These are phyloP conservation scores for Bryoerythrophyllum caledonicum DNA, from an alignment of 225 moss, liverwort and hornwort species.

Conservation along the genomic window DNA sequence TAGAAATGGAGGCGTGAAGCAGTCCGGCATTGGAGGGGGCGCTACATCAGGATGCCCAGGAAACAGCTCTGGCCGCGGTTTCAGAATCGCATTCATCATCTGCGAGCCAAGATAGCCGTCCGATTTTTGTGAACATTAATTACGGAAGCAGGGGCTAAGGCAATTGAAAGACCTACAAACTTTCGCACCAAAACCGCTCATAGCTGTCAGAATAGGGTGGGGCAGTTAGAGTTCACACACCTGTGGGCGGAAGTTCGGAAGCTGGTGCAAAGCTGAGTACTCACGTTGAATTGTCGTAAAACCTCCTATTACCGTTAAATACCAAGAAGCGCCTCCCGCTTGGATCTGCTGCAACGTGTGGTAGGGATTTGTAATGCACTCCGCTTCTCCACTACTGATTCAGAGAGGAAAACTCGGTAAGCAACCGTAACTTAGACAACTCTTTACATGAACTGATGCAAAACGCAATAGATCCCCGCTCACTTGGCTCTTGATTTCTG, in stretches of 20 bases:
- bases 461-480: constrained; percentile 30
- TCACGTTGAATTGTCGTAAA: constrained; percentile 97
- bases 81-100: constrained; percentile 98
- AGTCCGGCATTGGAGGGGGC: constrained; percentile 98
- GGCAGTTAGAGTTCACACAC: constrained; percentile 32
- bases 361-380: constrained; percentile 49
- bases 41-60: constrained; percentile 83
- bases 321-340: constrained; percentile 68
- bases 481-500: constrained; percentile 34
- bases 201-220: not conserved
- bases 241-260: constrained; percentile 93
- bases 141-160: not conserved
- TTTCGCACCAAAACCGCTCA: not conserved
- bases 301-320: constrained; percentile 82
- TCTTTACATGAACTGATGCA: constrained; percentile 21
- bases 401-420: constrained; percentile 20
- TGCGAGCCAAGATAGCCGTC: constrained; percentile 36
- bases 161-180: not conserved
- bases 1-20: constrained; percentile 90
- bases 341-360: constrained; percentile 59
- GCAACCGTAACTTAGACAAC: constrained; percentile 3
- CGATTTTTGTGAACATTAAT: not conserved
- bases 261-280: constrained; percentile 89
- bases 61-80: constrained; percentile 91
- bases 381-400: constrained; percentile 52